Conservation (phyloP, 2,329 filamentous ascomycete genomes). For the Trichoderma sp. region DNA sequence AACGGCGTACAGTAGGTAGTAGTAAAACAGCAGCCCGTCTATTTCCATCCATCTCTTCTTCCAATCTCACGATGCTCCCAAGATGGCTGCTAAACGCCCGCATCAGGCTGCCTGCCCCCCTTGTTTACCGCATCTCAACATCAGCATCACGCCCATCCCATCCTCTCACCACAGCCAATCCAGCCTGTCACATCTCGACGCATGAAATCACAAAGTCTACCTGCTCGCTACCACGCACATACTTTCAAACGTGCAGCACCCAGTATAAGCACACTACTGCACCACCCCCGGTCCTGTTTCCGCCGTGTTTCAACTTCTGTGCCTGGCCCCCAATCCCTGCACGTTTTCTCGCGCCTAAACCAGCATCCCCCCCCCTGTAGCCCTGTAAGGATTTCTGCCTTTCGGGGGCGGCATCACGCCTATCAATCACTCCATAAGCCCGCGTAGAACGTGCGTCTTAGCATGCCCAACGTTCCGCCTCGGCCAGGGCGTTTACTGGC, state of each 20-base stretch:
- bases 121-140: not conserved
- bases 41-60: not conserved
- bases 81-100: not conserved
- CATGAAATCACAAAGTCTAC: not conserved
- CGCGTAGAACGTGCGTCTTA: not conserved
- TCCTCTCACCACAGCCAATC: not conserved
- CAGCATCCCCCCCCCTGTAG: not conserved
- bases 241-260: not conserved
- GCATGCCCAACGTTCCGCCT: not conserved
- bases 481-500: not conserved
- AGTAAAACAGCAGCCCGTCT: not conserved
- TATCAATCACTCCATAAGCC: not conserved
- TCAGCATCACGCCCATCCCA: not conserved
- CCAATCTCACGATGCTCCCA: not conserved
- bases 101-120: not conserved
- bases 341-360: not conserved
- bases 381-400: not conserved
- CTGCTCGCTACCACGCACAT: not conserved
- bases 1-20: not conserved
- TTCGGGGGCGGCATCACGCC: not conserved
- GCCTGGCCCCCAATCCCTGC: conserved; percentile 4
- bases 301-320: conserved; percentile 2
- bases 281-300: not conserved
- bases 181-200: not conserved
- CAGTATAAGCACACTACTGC: not conserved